Base-by-base conservation (phyloP, 1,284 basidiomycete species). In the Coniferiporia sulphurascens region DNA sequence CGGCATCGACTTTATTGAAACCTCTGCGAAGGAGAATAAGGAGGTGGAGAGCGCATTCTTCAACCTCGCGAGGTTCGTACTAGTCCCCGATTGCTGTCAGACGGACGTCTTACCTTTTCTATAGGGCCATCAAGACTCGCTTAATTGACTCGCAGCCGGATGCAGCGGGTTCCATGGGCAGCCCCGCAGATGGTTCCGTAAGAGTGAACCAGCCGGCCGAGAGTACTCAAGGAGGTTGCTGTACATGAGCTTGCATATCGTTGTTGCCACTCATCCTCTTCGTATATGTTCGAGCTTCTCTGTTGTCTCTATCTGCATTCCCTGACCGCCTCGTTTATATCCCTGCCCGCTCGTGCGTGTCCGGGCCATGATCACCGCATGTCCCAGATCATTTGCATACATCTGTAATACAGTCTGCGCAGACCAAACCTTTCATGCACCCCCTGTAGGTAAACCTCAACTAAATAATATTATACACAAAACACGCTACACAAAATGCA, bases 31-130 rank as follows among this genome's bases (percentile, higher is more conserved):
- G 81, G 84, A 92, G 54, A 99, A 98, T 74, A 91, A 97, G 62
- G 95, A 95, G 64, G 97, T 99, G 19, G 97, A 99, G 76, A 95
- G 98, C 69, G 96, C 97, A 2, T 99, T 99, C 83, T 98, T 99
- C 76, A 92, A 91, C 12, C 82, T 99, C 60, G 96, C 97, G 41
- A 84, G 95, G 94, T 95, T 60, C 65, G 87, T 74, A 55, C 32
- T 13, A 12, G 52, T 48, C 21, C 41, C 52, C 34, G 44, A 46
- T 49, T 19, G 21, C 34, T 46, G 52, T 38, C 21, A 41, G 2
- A 55, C 36, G 32, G 35, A 21, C 22, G 32, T 55, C 44, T 52
- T 17, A 44, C 52, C 19, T 41, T 8, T n/a, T 46, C 56, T 44
- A 46, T 71, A 96, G 95, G 72, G 93, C 95, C 74, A 97, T 97